A percentile compares a stretch with the other conserved stretches of the same genome.
Evolutionary conservation across 768 basidiomycete species (phyloP).

Genomic region (Amanita molliuscula): DNA sequence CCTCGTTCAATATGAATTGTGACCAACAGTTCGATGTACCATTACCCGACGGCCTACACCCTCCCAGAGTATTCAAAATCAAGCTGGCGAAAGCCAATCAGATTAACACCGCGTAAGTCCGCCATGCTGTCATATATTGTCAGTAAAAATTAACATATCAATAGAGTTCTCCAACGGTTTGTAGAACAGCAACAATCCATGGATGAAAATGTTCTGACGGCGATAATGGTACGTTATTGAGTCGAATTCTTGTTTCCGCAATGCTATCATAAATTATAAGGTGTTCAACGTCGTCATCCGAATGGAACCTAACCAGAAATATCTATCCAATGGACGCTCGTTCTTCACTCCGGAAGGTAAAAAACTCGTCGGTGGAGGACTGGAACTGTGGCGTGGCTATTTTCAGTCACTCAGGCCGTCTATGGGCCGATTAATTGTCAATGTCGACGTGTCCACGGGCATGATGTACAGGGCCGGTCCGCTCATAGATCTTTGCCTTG

Average conservation of each 20-base stretch:
- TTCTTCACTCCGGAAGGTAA: constrained; percentile 57
- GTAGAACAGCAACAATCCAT: constrained; percentile 54
- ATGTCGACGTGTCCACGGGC: constrained; percentile 70
- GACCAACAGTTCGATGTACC: constrained; percentile 48
- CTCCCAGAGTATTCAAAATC: constrained; percentile 61
- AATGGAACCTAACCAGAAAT: constrained; percentile 58
- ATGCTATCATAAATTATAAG: constrained; percentile 20
- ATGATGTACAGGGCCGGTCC: constrained; percentile 63
- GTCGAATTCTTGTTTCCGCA: background rate
- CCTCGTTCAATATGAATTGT: background rate
- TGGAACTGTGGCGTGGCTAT: constrained; percentile 70
- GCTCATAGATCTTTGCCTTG: constrained; percentile 47
- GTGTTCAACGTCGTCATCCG: constrained; percentile 68
- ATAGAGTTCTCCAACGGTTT: constrained; percentile 53
- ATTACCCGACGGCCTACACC: constrained; percentile 29
- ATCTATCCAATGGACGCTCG: constrained; percentile 64
- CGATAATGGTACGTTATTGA: constrained; percentile 40
- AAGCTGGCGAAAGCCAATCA: constrained; percentile 47
- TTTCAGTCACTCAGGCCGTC: constrained; percentile 73
- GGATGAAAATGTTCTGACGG: constrained; percentile 51
- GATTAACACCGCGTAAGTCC: constrained; percentile 33
- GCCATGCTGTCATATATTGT: background rate
- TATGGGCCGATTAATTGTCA: constrained; percentile 53
- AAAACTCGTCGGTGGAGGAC: constrained; percentile 44
- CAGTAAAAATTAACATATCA: background rate